A percentile compares a stretch with the other conserved stretches of the same genome.
Conservation (phyloP, 257 asterid genomes). For the Solanum etuberosum region DNA sequence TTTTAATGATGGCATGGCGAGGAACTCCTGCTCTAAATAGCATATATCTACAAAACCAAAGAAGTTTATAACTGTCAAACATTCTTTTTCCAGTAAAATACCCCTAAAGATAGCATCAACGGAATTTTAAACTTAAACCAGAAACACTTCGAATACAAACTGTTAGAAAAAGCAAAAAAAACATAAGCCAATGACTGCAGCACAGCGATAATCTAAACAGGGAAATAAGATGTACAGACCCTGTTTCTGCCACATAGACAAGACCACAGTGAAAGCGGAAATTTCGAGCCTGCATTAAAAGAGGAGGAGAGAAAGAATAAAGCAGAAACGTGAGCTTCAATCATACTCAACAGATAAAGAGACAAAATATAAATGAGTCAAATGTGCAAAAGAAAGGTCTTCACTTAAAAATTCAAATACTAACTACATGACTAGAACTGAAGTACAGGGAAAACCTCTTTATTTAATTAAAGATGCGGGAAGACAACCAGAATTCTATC, state of each 20-base stretch:
- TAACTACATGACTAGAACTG: neutral
- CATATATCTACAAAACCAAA: conserved; percentile 59
- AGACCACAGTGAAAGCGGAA: conserved; percentile 93
- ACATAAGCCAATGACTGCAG: neutral
- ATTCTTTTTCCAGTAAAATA: neutral
- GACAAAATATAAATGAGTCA: neutral
- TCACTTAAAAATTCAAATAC: neutral
- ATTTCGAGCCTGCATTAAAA: conserved; percentile 80
- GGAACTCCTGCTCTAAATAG: conserved; percentile 95
- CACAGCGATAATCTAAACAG: neutral
- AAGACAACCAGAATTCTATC: neutral
- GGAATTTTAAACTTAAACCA: neutral
- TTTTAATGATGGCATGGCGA: conserved; percentile 89
- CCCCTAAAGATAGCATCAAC: neutral
- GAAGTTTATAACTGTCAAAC: neutral
- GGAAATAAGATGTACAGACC: conserved; percentile 33
- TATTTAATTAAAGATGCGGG: neutral
- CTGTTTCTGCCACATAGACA: conserved; percentile 95
- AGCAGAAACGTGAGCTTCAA: neutral
- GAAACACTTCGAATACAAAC: neutral
- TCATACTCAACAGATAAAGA: neutral
- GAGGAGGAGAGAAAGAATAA: neutral
- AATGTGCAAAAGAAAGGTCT: neutral
- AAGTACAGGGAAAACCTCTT: neutral
- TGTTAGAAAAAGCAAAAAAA: neutral